phyloP scores from a whole-genome alignment of 1,284 basidiomycete genomes.

The Ganoderma multipileum region DNA sequence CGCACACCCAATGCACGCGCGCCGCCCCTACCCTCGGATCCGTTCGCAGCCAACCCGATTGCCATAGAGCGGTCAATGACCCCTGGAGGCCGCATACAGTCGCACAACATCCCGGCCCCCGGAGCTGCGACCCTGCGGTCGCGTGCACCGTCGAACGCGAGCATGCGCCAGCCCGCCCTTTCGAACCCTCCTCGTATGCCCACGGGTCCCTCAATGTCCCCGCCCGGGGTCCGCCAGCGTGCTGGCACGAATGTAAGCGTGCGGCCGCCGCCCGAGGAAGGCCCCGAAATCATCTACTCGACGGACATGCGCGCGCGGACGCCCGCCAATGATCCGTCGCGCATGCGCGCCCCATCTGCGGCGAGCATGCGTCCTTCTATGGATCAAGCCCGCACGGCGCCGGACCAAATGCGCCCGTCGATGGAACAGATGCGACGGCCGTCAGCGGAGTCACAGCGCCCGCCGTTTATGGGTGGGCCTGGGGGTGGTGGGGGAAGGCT shows the following conservation, averaged over 20 bases:
- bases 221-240: constrained; percentile 28
- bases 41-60: constrained; percentile 23
- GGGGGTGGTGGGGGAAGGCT: constrained; percentile 10
- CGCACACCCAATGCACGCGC: constrained; percentile 14
- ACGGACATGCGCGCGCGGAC: constrained; percentile 27
- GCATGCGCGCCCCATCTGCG: constrained; percentile 31
- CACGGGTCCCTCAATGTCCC: constrained; percentile 1
- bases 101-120: constrained; percentile 20
- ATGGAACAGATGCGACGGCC: constrained; percentile 13
- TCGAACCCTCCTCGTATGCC: constrained; percentile 28
- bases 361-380: constrained; percentile 28
- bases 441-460: constrained; percentile 22
- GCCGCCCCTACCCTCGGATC: constrained; percentile 14
- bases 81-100: constrained; percentile 22
- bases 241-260: constrained; percentile 33
- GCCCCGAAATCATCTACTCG: constrained; percentile 36
- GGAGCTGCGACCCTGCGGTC: constrained; percentile 27
- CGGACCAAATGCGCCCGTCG: constrained; percentile 17
- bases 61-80: constrained; percentile 27
- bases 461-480: constrained; percentile 19
- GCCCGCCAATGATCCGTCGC: constrained; percentile 26
- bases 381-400: constrained; percentile 19
- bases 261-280: constrained; percentile 19
- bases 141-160: constrained; percentile 31
- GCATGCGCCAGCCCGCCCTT: constrained; percentile 34